Evolutionary conservation across 345 rosid species (phyloP).

Genomic region (Rhodamnia rubescens): DNA sequence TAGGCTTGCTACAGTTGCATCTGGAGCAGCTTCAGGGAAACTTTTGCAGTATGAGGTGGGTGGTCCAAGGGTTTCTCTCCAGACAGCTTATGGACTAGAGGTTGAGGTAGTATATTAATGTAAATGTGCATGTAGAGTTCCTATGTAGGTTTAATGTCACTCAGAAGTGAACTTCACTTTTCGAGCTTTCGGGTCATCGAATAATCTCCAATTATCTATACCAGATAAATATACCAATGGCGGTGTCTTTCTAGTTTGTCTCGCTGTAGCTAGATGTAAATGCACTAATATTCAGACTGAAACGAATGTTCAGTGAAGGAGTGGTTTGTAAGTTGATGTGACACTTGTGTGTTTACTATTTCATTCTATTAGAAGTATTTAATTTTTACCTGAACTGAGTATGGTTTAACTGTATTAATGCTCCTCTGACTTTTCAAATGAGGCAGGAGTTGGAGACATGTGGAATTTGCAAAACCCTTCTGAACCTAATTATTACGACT

Average conservation of each 20-base stretch:
- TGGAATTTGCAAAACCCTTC: not conserved
- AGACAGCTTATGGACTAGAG: slow-evolving; percentile 95
- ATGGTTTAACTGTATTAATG: not conserved
- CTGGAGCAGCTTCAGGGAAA: slow-evolving; percentile 99
- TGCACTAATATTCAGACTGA: not conserved
- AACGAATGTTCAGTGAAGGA: not conserved
- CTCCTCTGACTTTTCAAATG: not conserved
- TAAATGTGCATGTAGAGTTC: not conserved
- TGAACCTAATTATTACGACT: not conserved
- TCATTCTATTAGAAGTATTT: not conserved
- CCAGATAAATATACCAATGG: not conserved
- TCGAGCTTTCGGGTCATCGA: not conserved
- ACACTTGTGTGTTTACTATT: not conserved
- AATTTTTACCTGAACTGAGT: not conserved
- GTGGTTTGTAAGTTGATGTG: not conserved
- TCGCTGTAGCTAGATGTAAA: not conserved
- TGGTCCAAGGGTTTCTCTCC: slow-evolving; percentile 93
- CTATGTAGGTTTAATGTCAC: not conserved
- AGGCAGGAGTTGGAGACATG: not conserved
- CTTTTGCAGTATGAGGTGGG: slow-evolving; percentile 91
- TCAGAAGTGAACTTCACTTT: not conserved
- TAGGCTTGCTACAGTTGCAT: slow-evolving; percentile 97
- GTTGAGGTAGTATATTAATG: slow-evolving; percentile 67
- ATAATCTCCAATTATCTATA: not conserved
- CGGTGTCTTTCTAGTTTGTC: not conserved